These are phyloP conservation scores for Melastoma malabathricum DNA, from an alignment of 345 rosid genomes.

Conservation along the genomic window DNA sequence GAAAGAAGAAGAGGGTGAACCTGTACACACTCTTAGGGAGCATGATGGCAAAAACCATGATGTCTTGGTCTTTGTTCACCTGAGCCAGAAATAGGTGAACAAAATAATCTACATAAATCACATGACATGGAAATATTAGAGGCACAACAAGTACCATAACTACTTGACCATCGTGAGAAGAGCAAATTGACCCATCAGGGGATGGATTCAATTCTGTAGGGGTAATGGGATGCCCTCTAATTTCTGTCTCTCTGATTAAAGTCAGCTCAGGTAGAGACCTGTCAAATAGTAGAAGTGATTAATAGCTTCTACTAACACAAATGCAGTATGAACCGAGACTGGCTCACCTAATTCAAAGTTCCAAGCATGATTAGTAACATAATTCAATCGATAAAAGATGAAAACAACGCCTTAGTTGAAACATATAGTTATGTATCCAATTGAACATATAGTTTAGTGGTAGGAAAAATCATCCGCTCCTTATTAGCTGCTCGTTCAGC, in stretches of 20 bases:
- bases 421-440: too few species aligned
- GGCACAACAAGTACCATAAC: constrained; percentile 29
- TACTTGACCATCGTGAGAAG: constrained; percentile 62
- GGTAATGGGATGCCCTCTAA: constrained; percentile 49
- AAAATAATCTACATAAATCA: neutral
- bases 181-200: constrained; percentile 38
- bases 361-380: too few species aligned
- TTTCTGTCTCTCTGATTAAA: constrained; percentile 43
- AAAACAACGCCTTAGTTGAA: too few species aligned
- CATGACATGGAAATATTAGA: neutral
- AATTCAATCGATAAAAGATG: too few species aligned
- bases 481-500: too few species aligned
- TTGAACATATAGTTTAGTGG: too few species aligned
- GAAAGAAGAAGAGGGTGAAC: constrained; percentile 11
- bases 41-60: constrained; percentile 39
- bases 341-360: too few species aligned
- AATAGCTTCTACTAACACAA: too few species aligned
- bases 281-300: neutral
- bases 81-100: constrained; percentile 11
- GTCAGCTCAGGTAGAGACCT: constrained; percentile 77
- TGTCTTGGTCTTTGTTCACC: constrained; percentile 75
- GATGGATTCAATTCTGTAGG: constrained; percentile 30
- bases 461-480: too few species aligned
- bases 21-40: constrained; percentile 48
- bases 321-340: too few species aligned